A percentile compares a stretch with the other conserved stretches of the same genome.
Evolutionary conservation across 2,329 filamentous ascomycete species (phyloP).

Genomic region (Pseudocercospora cruenta): DNA sequence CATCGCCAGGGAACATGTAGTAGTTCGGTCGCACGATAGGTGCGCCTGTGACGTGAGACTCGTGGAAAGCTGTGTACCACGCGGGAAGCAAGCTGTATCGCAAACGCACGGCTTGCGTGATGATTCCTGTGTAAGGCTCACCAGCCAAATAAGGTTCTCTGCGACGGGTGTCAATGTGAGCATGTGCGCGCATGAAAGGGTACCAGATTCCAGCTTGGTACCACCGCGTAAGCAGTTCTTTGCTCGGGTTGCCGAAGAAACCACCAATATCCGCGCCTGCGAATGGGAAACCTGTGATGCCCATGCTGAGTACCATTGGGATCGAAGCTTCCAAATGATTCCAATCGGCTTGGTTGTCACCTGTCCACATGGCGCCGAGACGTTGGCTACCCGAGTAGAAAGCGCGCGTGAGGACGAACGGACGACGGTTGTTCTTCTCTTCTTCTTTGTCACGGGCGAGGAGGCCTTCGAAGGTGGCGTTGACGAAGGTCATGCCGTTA

Average conservation of each 20-base stretch:
- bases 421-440: conserved; percentile 60
- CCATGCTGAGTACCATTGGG: conserved; percentile 91
- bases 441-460: conserved; percentile 85
- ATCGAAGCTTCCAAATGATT: conserved; percentile 84
- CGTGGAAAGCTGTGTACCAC: conserved; percentile 97
- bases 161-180: conserved; percentile 92
- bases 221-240: conserved; percentile 90
- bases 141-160: conserved; percentile 89
- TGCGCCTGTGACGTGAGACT: conserved; percentile 78
- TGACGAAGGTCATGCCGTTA: conserved; percentile 93
- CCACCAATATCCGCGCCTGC: conserved; percentile 94
- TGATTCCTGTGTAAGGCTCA: conserved; percentile 82
- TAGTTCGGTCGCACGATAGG: conserved; percentile 92
- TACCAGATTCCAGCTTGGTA: conserved; percentile 97
- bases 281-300: conserved; percentile 91
- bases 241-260: conserved; percentile 96
- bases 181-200: conserved; percentile 96
- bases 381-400: conserved; percentile 93
- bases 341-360: conserved; percentile 95
- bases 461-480: conserved; percentile 86
- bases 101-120: conserved; percentile 83
- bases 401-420: conserved; percentile 89
- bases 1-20: conserved; percentile 85
- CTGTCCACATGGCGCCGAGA: conserved; percentile 95
- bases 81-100: conserved; percentile 87